Conservation (phyloP, 305 asterid genomes). For the Solanum chacoense region DNA sequence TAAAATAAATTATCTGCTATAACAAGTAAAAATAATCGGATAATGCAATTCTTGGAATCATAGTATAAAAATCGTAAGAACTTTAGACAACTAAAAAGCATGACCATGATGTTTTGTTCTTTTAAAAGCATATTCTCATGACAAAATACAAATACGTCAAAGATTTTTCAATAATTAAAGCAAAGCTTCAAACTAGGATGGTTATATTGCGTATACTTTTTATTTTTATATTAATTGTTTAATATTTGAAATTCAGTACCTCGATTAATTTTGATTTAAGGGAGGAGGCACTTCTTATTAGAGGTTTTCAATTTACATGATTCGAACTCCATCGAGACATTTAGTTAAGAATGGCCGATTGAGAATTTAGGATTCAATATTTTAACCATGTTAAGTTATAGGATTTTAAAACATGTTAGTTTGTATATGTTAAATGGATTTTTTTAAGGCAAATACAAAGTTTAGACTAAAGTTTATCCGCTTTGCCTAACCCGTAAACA, state of each 20-base stretch:
- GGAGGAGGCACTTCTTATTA: neutral
- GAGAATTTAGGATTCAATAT: neutral
- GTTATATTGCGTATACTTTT: neutral
- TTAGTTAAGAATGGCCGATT: neutral
- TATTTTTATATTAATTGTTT: neutral
- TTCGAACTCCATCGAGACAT: neutral
- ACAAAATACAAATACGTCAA: neutral
- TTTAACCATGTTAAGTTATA: neutral
- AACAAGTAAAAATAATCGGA: neutral
- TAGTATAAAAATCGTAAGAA: no score
- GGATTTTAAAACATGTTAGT: neutral
- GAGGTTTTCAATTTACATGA: neutral
- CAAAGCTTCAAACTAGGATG: neutral
- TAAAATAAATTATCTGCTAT: neutral
- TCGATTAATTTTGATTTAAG: neutral
- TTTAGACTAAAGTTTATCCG: neutral
- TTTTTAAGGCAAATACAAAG: neutral
- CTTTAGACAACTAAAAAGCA: neutral
- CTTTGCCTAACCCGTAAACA: neutral
- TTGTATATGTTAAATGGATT: neutral
- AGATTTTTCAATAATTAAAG: neutral
- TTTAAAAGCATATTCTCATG: neutral
- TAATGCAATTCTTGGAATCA: no score
- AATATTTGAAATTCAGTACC: neutral
- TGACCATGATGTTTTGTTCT: neutral